Percentiles rank a stretch among this genome's conserved stretches.
These are phyloP conservation scores for Glaciozyma martinii DNA, from an alignment of 768 basidiomycete genomes.

Conservation along the genomic window DNA sequence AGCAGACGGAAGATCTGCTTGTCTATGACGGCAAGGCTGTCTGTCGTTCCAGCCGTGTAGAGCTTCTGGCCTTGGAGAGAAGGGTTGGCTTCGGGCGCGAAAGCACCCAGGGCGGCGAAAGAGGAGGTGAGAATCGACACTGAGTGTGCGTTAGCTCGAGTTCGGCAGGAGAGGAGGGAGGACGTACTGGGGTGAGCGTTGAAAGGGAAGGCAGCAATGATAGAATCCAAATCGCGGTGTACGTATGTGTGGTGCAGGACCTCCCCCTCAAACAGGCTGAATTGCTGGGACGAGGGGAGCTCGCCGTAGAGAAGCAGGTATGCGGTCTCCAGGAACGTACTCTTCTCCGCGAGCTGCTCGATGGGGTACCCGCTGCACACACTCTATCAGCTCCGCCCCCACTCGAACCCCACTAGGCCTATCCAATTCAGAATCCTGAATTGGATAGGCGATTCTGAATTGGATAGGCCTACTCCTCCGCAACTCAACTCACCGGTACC, in stretches of 20 bases:
- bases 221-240: constrained; percentile 22
- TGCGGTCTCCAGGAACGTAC: constrained; percentile 69
- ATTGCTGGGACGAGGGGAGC: constrained; percentile 51
- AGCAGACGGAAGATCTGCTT: constrained; percentile 63
- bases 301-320: constrained; percentile 81
- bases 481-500: constrained; percentile 54
- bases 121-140: constrained; percentile 65
- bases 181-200: not conserved
- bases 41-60: constrained; percentile 28
- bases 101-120: constrained; percentile 66
- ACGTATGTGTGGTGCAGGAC: constrained; percentile 59
- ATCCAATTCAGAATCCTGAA: no score
- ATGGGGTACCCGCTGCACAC: constrained; percentile 72
- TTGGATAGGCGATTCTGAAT: no score
- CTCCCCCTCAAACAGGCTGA: constrained; percentile 58
- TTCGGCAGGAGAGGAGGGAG: not conserved
- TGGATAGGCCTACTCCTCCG: constrained; percentile 33
- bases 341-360: constrained; percentile 73
- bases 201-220: constrained; percentile 2
- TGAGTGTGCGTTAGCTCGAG: not conserved
- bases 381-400: not conserved
- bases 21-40: constrained; percentile 62
- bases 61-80: constrained; percentile 59
- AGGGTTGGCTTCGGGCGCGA: constrained; percentile 54
- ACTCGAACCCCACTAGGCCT: no score